phyloP scores from a whole-genome alignment of 129 eudicot species.

The Silybum marianum region DNA sequence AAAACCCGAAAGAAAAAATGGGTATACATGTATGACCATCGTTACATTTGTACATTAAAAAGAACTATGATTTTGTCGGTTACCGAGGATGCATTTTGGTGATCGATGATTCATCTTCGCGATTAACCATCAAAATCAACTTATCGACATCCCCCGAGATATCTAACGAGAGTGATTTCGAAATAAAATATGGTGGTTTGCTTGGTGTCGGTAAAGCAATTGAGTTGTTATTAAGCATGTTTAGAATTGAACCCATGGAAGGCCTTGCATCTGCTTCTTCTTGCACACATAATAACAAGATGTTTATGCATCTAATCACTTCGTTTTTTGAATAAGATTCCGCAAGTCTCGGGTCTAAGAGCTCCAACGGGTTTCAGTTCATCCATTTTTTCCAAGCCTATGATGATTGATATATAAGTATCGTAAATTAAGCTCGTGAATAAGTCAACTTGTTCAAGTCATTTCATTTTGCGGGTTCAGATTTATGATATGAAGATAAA shows the following conservation, averaged over 20 bases:
- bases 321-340: constrained; percentile 23
- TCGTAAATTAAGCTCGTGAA: not conserved
- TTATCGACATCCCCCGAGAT: constrained; percentile 26
- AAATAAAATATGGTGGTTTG: constrained; percentile 35
- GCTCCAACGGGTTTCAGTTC: constrained; percentile 23
- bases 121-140: constrained; percentile 23
- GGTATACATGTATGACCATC: not conserved
- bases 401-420: no score
- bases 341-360: constrained; percentile 41
- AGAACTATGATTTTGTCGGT: not conserved
- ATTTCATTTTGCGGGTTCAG: not conserved
- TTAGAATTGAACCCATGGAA: constrained; percentile 35
- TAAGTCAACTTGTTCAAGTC: not conserved
- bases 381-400: constrained; percentile 61
- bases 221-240: constrained; percentile 29
- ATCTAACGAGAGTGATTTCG: constrained; percentile 23
- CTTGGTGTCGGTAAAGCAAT: constrained; percentile 27
- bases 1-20: not conserved
- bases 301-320: constrained; percentile 41
- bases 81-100: constrained; percentile 39
- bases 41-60: not conserved
- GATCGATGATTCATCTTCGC: constrained; percentile 28
- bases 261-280: constrained; percentile 53
- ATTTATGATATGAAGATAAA: no score
- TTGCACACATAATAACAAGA: constrained; percentile 57